phyloP scores from a whole-genome alignment of 352 stramenopile genomes.

The Hyaloperonospora brassicae region DNA sequence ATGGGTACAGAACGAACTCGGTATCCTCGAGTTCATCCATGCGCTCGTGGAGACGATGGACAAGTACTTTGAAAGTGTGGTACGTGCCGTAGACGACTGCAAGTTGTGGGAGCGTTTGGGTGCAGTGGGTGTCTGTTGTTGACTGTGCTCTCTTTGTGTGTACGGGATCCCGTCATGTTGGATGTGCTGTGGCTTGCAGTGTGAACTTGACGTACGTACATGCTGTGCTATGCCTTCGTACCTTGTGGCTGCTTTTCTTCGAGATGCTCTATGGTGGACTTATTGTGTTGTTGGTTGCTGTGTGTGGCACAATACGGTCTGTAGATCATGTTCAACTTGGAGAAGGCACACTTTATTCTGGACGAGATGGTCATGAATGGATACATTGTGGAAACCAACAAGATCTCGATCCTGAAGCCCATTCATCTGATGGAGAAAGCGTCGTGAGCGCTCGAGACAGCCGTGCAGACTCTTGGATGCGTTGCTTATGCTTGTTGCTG shows the following conservation, averaged over 20 bases:
- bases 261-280: too few relatives aligned
- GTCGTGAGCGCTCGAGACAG: slow-evolving; percentile 34
- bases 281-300: not conserved
- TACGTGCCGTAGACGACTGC: slow-evolving; percentile 28
- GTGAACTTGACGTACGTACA: slow-evolving; percentile 73
- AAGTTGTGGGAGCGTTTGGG: not conserved
- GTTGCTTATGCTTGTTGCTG: too few relatives aligned
- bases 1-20: slow-evolving; percentile 94
- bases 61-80: slow-evolving; percentile 98
- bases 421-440: slow-evolving; percentile 98
- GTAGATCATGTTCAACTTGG: slow-evolving; percentile 90
- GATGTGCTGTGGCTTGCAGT: slow-evolving; percentile 28
- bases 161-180: slow-evolving; percentile 51
- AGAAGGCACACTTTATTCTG: slow-evolving; percentile 88
- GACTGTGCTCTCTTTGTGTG: slow-evolving; percentile 34
- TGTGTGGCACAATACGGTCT: not conserved
- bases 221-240: not conserved
- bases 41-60: slow-evolving; percentile 99
- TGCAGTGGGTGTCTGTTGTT: not conserved
- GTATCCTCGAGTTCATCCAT: slow-evolving; percentile 99
- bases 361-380: slow-evolving; percentile 99
- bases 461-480: not conserved
- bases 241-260: too few relatives aligned
- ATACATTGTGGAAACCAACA: slow-evolving; percentile 99
- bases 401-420: slow-evolving; percentile 96